phyloP scores from a whole-genome alignment of 225 moss, liverwort and hornwort genomes.

The Rhytidiadelphus loreus region DNA sequence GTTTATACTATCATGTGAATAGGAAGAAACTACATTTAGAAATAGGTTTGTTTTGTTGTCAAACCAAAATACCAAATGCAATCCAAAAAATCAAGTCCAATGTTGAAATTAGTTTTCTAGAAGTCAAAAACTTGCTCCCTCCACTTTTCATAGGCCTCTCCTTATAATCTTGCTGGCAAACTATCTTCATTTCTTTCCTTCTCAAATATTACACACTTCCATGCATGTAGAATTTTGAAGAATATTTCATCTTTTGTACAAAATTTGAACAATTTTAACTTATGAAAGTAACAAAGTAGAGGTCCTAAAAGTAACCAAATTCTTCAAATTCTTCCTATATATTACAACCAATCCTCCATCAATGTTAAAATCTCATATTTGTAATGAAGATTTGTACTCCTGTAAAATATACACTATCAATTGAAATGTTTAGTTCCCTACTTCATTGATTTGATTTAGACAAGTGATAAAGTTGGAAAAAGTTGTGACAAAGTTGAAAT shows the following conservation, averaged over 20 bases:
- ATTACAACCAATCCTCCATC: fast-evolving
- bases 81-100: background rate
- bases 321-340: background rate
- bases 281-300: background rate
- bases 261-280: fast-evolving
- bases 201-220: background rate
- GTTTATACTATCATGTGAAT: background rate
- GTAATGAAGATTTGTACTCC: fast-evolving
- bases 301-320: background rate
- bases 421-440: background rate
- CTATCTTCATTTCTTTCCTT: background rate
- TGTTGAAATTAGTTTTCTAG: background rate
- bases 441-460: background rate
- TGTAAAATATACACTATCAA: background rate
- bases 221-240: background rate
- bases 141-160: background rate
- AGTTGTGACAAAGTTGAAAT: too few species aligned
- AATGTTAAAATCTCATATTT: too few species aligned
- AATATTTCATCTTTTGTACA: background rate
- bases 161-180: background rate
- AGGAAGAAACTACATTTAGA: fast-evolving
- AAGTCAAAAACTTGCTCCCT: fast-evolving
- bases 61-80: background rate
- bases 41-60: background rate
- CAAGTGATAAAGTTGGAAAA: background rate